Evolutionary conservation across 2,329 filamentous ascomycete genomes (phyloP), one percentile per base, ranked within the genome.

Genomic region (Seiridium cupressi): DNA sequence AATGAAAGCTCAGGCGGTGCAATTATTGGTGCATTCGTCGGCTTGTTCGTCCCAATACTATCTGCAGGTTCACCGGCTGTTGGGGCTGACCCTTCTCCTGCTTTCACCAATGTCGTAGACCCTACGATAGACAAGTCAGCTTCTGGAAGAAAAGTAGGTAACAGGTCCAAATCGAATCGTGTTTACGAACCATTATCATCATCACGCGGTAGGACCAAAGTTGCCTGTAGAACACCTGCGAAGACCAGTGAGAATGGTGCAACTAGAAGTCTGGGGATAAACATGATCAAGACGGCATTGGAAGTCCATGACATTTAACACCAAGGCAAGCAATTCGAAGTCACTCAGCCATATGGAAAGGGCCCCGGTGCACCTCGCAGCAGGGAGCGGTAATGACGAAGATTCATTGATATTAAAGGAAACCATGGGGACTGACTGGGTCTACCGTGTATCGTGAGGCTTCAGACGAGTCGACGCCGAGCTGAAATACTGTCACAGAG

Each of bases 181-280:
- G 32, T 18, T 31, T 31, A 54, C 57, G 40, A 59, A 53, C 57
- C 57, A 53, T 53, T 36, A 44, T 59, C 57, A 44, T 55, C 57
- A 40, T 18, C 48, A 46, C 36, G 13, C 8, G 38, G 35, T 8
- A 18, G 9, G 32, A 54, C 13, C 6, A 36, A 26, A 36, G 11
- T 11, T 36, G 13, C 13, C 32, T 11, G 10, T 31, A 32, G 32
- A 34, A 54, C 8, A 36, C 36, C 57, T 35, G 48, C 32, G 11
- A 40, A 31, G 57, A 54, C 57, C 18, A 51, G 48, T 53, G 57
- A 59, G 38, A 53, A 54, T 13, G 38, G 47, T n/a, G 18, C 6
- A 18, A 58, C 8, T 5, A 51, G 11, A 8, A 44, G 36, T 11
- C 18, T 44, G 18, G 42, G 35, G n/a, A 36, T 31, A 0, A 53